Conservation (phyloP, 345 rosid genomes). For the Nasturtium officinale region DNA sequence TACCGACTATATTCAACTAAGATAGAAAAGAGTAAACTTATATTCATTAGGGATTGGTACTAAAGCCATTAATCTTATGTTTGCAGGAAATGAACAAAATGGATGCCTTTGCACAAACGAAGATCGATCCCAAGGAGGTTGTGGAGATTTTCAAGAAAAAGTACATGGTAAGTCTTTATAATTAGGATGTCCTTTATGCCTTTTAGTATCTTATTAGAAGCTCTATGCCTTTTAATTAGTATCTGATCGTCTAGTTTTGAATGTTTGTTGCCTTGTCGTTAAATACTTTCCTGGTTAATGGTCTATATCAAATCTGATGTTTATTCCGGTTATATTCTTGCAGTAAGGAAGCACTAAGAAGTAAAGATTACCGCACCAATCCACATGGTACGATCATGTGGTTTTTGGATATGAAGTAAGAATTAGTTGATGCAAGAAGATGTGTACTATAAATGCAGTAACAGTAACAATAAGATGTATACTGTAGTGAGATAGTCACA, state of each 20-base stretch:
- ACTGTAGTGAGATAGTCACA: slow-evolving; percentile 15
- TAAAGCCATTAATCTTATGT: slow-evolving; percentile 1
- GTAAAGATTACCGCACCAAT: neutral
- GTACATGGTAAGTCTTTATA: slow-evolving; percentile 50
- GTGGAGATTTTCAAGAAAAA: slow-evolving; percentile 53
- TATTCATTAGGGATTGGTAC: neutral
- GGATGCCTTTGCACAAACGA: slow-evolving; percentile 71
- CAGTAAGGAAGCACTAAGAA: slow-evolving; percentile 33
- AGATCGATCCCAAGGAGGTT: slow-evolving; percentile 53
- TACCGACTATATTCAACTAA: slow-evolving; percentile 1
- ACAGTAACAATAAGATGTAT: no score
- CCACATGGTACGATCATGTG: neutral
- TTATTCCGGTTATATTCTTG: slow-evolving; percentile 5
- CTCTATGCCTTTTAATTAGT: neutral
- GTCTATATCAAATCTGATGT: neutral
- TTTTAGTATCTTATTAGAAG: neutral
- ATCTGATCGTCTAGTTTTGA: neutral
- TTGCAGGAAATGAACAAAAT: slow-evolving; percentile 73
- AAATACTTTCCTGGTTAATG: neutral
- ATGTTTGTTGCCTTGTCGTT: neutral
- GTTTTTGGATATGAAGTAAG: slow-evolving; percentile 11
- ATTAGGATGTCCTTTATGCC: neutral
- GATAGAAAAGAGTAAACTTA: neutral
- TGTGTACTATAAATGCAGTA: neutral
- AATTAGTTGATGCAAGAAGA: slow-evolving; percentile 17